Conservation (phyloP, 129 eudicot genomes). For the Helianthus tuberosus region DNA sequence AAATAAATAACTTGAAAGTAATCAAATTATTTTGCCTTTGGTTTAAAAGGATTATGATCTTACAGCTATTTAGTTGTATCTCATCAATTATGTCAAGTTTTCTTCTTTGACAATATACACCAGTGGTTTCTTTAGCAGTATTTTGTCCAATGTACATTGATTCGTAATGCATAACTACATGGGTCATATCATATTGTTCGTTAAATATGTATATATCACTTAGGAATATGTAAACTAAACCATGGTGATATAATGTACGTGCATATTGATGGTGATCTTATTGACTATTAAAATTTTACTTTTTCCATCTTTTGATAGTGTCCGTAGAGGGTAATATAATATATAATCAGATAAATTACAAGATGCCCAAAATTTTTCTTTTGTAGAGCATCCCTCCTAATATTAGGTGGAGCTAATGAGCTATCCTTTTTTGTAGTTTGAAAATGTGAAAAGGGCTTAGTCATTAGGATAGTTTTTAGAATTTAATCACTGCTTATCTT, state of each 20-base stretch:
- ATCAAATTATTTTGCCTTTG: background rate
- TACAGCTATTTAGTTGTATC: background rate
- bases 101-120: background rate
- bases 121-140: background rate
- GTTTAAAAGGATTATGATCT: slow-evolving; percentile 8
- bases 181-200: slow-evolving; percentile 1
- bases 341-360: no score
- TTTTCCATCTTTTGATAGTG: no score
- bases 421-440: no score
- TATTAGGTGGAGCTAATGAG: no score
- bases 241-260: background rate
- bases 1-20: background rate
- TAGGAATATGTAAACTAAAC: background rate
- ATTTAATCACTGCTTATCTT: no score
- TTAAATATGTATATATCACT: background rate
- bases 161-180: background rate
- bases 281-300: no score
- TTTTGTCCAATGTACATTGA: background rate
- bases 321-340: no score
- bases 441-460: no score
- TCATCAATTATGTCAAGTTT: background rate
- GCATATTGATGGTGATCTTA: background rate
- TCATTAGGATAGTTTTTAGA: no score
- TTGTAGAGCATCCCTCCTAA: no score
- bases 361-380: no score